Evolutionary conservation across 2,329 filamentous ascomycete species (phyloP).

Genomic region (Neonectria hederae): DNA sequence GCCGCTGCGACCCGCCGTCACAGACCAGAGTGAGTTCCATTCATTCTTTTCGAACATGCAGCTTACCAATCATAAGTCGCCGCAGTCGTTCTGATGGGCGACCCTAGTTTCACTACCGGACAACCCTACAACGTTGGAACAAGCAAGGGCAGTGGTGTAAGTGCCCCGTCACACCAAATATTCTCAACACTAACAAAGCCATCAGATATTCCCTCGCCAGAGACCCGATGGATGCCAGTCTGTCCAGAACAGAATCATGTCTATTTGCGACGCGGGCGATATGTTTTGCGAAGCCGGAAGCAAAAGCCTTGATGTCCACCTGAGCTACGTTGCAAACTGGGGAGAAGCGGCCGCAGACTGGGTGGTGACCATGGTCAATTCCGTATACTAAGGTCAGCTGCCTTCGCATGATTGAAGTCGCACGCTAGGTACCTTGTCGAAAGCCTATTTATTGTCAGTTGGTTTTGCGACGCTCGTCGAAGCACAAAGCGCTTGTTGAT

Average conservation of each 20-base stretch:
- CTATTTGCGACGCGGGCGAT: conserved; percentile 34
- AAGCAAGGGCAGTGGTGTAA: conserved; percentile 32
- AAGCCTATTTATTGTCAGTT: no score
- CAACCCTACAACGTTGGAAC: conserved; percentile 33
- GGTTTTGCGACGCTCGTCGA: no score
- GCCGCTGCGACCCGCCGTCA: conserved; percentile 16
- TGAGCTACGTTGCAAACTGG: conserved; percentile 33
- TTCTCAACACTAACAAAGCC: background rate
- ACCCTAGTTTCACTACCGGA: conserved; percentile 33
- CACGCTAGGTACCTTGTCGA: no score
- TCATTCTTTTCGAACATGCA: rapidly evolving
- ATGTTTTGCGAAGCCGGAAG: conserved; percentile 35
- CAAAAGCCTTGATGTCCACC: conserved; percentile 28
- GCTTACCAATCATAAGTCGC: conserved; percentile 19
- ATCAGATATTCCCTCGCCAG: conserved; percentile 32
- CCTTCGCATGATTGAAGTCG: background rate
- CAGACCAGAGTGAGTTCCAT: conserved; percentile 23
- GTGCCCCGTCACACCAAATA: background rate
- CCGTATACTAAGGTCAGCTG: background rate
- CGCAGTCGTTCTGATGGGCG: conserved; percentile 37
- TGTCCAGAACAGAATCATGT: conserved; percentile 24
- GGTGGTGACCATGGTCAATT: conserved; percentile 22
- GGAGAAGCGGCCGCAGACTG: conserved; percentile 26
- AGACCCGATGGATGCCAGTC: conserved; percentile 26
- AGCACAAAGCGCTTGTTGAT: no score